Conservation (phyloP, 306 rosid species). For the Inga laurina region DNA sequence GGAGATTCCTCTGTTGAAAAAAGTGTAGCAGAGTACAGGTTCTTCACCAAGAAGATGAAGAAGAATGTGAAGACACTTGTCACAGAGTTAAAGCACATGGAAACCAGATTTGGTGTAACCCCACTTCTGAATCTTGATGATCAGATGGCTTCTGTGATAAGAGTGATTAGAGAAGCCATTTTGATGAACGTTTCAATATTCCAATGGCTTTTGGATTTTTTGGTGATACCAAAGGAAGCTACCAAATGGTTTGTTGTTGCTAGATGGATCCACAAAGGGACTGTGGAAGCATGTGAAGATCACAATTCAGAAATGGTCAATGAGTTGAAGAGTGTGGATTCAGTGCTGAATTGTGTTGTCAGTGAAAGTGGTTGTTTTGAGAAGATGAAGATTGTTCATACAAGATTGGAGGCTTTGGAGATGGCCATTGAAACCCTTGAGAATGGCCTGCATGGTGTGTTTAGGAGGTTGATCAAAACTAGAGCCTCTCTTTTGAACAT, state of each 20-base stretch:
- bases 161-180: conserved; percentile 40
- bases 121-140: conserved; percentile 39
- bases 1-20: conserved; percentile 50
- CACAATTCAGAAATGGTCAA: conserved; percentile 28
- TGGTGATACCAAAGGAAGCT: conserved; percentile 37
- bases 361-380: conserved; percentile 27
- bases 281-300: conserved; percentile 34
- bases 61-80: conserved; percentile 55
- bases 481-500: conserved; percentile 68
- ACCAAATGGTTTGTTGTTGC: conserved; percentile 52
- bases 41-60: conserved; percentile 55
- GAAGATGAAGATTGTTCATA: conserved; percentile 37
- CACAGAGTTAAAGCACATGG: conserved; percentile 44
- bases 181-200: conserved; percentile 40
- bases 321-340: conserved; percentile 54
- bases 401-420: conserved; percentile 53
- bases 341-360: conserved; percentile 31
- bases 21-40: conserved; percentile 40
- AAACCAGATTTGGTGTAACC: conserved; percentile 36
- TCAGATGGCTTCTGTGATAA: conserved; percentile 26
- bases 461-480: conserved; percentile 57
- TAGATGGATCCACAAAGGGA: conserved; percentile 45
- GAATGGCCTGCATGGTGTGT: conserved; percentile 53
- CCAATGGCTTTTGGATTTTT: conserved; percentile 45
- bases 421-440: conserved; percentile 53